These are phyloP conservation scores for Bipolaris zeicola DNA, from an alignment of 2,329 filamentous ascomycete genomes.

Conservation along the genomic window DNA sequence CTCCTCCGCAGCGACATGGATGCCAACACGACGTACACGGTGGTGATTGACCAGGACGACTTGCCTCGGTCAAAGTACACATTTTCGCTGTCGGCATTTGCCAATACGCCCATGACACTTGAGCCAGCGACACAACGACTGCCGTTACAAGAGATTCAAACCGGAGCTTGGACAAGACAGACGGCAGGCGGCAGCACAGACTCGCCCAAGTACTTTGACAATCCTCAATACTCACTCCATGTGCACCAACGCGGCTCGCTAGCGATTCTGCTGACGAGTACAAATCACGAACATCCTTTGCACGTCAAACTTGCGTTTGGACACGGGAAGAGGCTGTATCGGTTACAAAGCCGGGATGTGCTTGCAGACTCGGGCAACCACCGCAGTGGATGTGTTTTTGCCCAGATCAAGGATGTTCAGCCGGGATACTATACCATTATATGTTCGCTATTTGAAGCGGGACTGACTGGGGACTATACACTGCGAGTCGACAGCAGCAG, in stretches of 20 bases:
- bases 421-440: conserved; percentile 84
- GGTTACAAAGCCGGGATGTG: conserved; percentile 76
- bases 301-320: conserved; percentile 87
- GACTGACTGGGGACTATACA: conserved; percentile 74
- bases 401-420: conserved; percentile 65
- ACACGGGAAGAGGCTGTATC: conserved; percentile 70
- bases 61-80: conserved; percentile 74
- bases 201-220: conserved; percentile 76
- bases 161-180: conserved; percentile 74
- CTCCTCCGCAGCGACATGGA: conserved; percentile 74
- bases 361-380: conserved; percentile 88
- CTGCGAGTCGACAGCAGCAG: conserved; percentile 73
- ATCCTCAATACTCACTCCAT: conserved; percentile 81
- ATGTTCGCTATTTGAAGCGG: conserved; percentile 86
- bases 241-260: conserved; percentile 65
- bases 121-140: conserved; percentile 67
- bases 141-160: conserved; percentile 61
- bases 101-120: conserved; percentile 66
- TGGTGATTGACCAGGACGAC: conserved; percentile 79
- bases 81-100: conserved; percentile 89
- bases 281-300: conserved; percentile 70
- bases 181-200: conserved; percentile 85
- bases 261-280: conserved; percentile 74
- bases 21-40: conserved; percentile 59
- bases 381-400: conserved; percentile 75